Base-by-base conservation (phyloP, 2,329 filamentous ascomycete species). In the Ophiocordyceps sinensis region DNA sequence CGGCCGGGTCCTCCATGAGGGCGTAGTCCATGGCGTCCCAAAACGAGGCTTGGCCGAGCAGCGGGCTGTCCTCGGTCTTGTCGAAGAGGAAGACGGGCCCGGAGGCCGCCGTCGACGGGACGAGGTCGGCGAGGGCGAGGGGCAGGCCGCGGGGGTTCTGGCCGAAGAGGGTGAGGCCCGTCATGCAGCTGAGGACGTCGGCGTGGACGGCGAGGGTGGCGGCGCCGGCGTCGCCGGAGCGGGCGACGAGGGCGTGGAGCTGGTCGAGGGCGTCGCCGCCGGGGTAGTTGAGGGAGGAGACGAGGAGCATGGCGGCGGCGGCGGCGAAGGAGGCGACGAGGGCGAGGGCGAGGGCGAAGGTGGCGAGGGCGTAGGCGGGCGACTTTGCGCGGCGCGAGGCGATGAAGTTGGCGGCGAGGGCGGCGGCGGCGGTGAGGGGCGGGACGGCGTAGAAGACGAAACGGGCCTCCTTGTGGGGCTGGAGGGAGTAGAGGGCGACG, bases 391-490 rank as follows among this genome's bases (percentile, higher is more conserved):
- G 67, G 34, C 81, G 78, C 1, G 66, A 69, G 63, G 76, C 83
- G 47, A 93, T 64, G 59, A 77, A 80, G 42, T 77, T 73, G 13
- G 86, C 85, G 17, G 79, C 80, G 5, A 85, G 69, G 3, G 85
- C 79, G 1, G 86, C 81, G 3, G 80, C 74, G 11, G 81, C 82
- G 0, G 88, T 94, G 28, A 96, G 65, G 0, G 81, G 71, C 0
- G 91, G 91, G 21, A 94, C 70, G 40, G 77, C 71, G 62, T 96
- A 96, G 52, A 96, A 78, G 50, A 98, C 80, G 67, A 98, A 98
- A 15, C 91, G 83, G 58, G 87, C 83, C 64, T 98, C 91, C 58
- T 98, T 98, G 65, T 98, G 91, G 1, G 89, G 88, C 46, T 94
- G 82, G 39, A 86, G 52, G 47, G 86, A 94, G 67, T 94, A 96